A percentile compares a stretch with the other conserved stretches of the same genome.
Evolutionary conservation across 805 yeast genomes (phyloP).

Genomic region (Osmozyma mogii): DNA sequence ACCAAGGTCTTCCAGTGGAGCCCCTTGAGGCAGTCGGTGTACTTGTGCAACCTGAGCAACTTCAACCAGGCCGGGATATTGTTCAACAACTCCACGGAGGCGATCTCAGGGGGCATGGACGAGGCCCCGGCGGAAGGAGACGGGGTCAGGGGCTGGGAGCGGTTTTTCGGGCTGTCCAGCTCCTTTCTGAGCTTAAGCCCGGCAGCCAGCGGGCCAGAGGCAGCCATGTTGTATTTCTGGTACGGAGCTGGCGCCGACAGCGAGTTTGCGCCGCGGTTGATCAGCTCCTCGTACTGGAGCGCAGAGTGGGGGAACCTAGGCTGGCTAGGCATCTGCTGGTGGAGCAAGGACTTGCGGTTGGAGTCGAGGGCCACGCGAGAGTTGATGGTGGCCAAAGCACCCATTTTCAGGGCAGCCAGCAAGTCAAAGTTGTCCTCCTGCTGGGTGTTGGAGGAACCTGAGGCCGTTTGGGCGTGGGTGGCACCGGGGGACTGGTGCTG

Average conservation of each 20-base stretch:
- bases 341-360: slow-evolving; percentile 20
- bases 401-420: slow-evolving; percentile 48
- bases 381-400: slow-evolving; percentile 60
- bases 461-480: too few relatives aligned
- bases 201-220: slow-evolving; percentile 2
- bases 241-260: slow-evolving; percentile 27
- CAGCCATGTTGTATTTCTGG: slow-evolving; percentile 12
- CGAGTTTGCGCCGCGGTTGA: slow-evolving; percentile 28
- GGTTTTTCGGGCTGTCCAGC: slow-evolving; percentile 5
- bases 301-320: slow-evolving; percentile 6
- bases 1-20: slow-evolving; percentile 76
- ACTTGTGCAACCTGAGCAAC: slow-evolving; percentile 83
- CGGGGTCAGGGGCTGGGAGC: slow-evolving; percentile 5
- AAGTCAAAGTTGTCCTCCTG: slow-evolving; percentile 19
- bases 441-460: slow-evolving; percentile 2
- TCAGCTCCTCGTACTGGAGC: slow-evolving; percentile 24
- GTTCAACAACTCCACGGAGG: slow-evolving; percentile 41
- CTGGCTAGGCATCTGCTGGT: slow-evolving; percentile 9
- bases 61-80: slow-evolving; percentile 93
- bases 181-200: slow-evolving; percentile 4
- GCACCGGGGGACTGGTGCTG: slow-evolving; percentile 2
- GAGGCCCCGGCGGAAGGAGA: slow-evolving; percentile 7
- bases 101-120: slow-evolving; percentile 37
- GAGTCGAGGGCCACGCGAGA: slow-evolving; percentile 43
- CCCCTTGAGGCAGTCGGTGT: slow-evolving; percentile 74